These are phyloP conservation scores for Agaricus sinodeliciosus DNA, from an alignment of 768 basidiomycete genomes.

Conservation along the genomic window DNA sequence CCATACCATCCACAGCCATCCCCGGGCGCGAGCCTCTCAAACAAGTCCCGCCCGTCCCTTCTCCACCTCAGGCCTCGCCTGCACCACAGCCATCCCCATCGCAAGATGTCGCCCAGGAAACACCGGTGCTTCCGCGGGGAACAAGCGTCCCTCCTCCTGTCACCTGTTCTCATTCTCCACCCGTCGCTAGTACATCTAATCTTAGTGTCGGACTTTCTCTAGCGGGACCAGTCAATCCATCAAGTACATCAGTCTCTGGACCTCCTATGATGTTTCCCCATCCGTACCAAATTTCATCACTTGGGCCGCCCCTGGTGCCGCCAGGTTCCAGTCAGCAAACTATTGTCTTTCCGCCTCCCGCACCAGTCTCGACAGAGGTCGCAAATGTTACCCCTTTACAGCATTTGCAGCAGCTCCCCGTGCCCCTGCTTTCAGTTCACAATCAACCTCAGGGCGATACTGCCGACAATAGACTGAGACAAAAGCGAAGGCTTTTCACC, in stretches of 20 bases:
- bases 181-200: not conserved
- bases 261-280: not conserved
- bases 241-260: not conserved
- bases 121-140: not conserved
- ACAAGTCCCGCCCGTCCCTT: not conserved
- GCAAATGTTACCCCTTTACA: not conserved
- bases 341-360: conserved; percentile 4
- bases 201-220: not conserved
- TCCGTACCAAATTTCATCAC: not conserved
- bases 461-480: conserved; percentile 8
- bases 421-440: not conserved
- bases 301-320: not conserved
- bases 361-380: not conserved
- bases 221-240: not conserved
- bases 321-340: conserved; percentile 2
- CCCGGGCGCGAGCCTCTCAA: not conserved
- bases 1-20: conserved; percentile 1
- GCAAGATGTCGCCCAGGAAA: not conserved
- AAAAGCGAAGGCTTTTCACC: conserved; percentile 15
- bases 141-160: not conserved
- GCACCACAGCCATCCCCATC: not conserved
- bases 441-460: not conserved
- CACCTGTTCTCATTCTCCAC: not conserved
- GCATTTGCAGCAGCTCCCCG: not conserved
- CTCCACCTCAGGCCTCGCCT: not conserved